Base-by-base conservation (phyloP, 2,329 filamentous ascomycete genomes). In the Cercospora sp. region DNA sequence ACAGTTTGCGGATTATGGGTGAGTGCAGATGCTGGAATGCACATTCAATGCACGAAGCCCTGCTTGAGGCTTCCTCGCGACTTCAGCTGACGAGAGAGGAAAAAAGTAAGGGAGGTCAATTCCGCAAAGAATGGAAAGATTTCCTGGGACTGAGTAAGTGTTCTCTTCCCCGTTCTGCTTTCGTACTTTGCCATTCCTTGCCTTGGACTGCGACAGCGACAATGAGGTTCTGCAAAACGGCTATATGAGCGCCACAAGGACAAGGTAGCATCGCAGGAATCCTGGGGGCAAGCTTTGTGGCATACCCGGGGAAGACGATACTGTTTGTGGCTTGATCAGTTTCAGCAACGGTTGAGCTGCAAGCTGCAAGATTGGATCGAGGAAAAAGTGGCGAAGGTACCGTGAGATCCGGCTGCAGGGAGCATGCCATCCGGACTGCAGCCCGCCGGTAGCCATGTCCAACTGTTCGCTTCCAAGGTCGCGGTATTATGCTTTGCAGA, bases 1-100 rank as follows among this genome's bases (percentile, higher is more conserved):
- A 1, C 92, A 97, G 76, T 97, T 97, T 76, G 81, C 81, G 48
- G 91, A 96, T 76, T 97, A 89, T 76, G 94, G 93, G 74, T 39
- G 36, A 39, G 36, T 39, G 36, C 2, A 3, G 36, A n/a, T 3
- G 36, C 36, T 2, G 7, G 33, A 16, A 12, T 4, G 33, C 5
- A 39, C n/a, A n/a, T n/a, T n/a, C n/a, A n/a, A n/a, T n/a, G n/a
- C n/a, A n/a, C n/a, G n/a, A n/a, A n/a, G n/a, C n/a, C n/a, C n/a
- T n/a, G n/a, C n/a, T n/a, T n/a, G n/a, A n/a, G n/a, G n/a, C n/a
- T n/a, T n/a, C n/a, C n/a, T n/a, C 9, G 9, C 12, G 9, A 13
- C 5, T 5, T 1, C 33, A 7, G 6, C 36, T 39, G 36, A 39
- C 36, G 16, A 7, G 36, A 7, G 16, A 4, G 23, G 23, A 26